Evolutionary conservation across 352 stramenopile genomes (phyloP).

Genomic region (Phytopythium aichiense): DNA sequence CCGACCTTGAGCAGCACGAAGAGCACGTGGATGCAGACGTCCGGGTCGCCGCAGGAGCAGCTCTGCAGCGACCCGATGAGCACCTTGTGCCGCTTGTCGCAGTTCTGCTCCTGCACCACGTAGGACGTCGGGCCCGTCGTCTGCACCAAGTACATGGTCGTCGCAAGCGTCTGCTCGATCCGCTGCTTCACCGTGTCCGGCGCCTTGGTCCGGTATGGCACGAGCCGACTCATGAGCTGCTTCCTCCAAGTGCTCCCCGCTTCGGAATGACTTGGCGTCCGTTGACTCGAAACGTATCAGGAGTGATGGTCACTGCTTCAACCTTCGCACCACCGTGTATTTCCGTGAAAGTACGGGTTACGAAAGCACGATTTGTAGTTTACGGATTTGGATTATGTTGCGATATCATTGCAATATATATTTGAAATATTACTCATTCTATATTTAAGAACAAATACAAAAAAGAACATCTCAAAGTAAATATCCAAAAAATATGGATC

Average conservation of each 20-base stretch:
- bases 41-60: constrained; percentile 65
- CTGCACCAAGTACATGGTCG: constrained; percentile 82
- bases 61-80: constrained; percentile 65
- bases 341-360: background rate
- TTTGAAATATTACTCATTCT: too few species aligned
- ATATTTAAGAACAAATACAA: too few species aligned
- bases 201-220: constrained; percentile 61
- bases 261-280: background rate
- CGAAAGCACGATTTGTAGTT: too few species aligned
- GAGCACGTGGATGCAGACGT: constrained; percentile 82
- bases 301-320: background rate
- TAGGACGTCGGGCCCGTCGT: constrained; percentile 74
- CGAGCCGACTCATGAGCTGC: constrained; percentile 49
- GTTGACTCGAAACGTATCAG: background rate
- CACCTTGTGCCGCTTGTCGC: constrained; percentile 74
- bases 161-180: constrained; percentile 60
- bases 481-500: too few species aligned
- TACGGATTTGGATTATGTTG: too few species aligned
- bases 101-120: constrained; percentile 75
- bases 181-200: constrained; percentile 37
- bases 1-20: constrained; percentile 85
- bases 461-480: too few species aligned
- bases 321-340: background rate
- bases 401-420: too few species aligned
- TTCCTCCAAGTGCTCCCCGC: background rate